phyloP scores from a whole-genome alignment of 331 rosid genomes.

The Spiraea crenata region DNA sequence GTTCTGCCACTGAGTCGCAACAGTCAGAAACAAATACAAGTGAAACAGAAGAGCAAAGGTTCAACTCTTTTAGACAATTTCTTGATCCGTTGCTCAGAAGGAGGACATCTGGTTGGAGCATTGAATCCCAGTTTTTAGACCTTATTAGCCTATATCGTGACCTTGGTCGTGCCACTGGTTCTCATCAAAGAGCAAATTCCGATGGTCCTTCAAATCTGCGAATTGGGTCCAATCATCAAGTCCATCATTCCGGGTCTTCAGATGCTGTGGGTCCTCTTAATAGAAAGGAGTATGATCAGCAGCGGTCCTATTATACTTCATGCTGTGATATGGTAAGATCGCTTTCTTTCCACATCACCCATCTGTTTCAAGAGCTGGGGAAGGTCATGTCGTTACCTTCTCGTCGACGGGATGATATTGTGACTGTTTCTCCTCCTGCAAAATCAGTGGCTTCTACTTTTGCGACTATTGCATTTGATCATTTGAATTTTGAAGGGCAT shows the following conservation, averaged over 20 bases:
- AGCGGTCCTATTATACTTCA: constrained; percentile 64
- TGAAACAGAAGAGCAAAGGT: constrained; percentile 86
- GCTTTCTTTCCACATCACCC: constrained; percentile 89
- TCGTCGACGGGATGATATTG: constrained; percentile 93
- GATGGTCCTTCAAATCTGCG: constrained; percentile 54
- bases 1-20: constrained; percentile 64
- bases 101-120: constrained; percentile 85
- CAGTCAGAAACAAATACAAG: constrained; percentile 61
- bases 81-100: constrained; percentile 88
- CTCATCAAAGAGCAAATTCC: constrained; percentile 60
- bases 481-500: constrained; percentile 81
- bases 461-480: constrained; percentile 72
- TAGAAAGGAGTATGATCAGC: constrained; percentile 72
- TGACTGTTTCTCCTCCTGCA: constrained; percentile 74
- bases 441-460: constrained; percentile 86
- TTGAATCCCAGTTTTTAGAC: constrained; percentile 94
- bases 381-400: constrained; percentile 90
- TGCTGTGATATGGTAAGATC: constrained; percentile 89
- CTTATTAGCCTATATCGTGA: constrained; percentile 86
- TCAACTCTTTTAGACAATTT: constrained; percentile 88
- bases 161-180: constrained; percentile 71
- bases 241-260: constrained; percentile 51
- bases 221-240: constrained; percentile 51
- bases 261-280: constrained; percentile 48
- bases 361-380: constrained; percentile 96